Evolutionary conservation across 148 eudicot genomes (phyloP).

Genomic region (Cornus suecica): DNA sequence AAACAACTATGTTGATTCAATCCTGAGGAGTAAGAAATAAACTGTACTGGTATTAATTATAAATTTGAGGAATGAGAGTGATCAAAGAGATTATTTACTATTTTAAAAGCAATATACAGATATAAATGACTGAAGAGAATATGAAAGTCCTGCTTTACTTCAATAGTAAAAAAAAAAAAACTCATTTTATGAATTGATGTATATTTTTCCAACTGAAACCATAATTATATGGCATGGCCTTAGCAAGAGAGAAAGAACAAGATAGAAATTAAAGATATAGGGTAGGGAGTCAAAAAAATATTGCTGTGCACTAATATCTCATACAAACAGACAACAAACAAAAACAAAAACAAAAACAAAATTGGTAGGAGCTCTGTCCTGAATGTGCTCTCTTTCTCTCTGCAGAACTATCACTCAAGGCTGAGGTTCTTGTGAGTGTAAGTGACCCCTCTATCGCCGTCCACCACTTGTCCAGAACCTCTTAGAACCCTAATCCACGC

Average conservation of each 20-base stretch:
- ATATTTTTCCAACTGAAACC: too few species aligned
- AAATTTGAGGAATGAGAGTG: too few species aligned
- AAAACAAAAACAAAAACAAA: not conserved
- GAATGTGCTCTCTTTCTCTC: not conserved
- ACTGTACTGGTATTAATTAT: too few species aligned
- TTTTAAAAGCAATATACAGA: too few species aligned
- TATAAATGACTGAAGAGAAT: too few species aligned
- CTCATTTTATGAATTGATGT: too few species aligned
- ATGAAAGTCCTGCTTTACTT: too few species aligned
- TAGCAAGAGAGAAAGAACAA: not conserved
- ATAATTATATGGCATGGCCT: too few species aligned
- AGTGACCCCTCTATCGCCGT: conserved; percentile 61
- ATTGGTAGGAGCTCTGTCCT: not conserved
- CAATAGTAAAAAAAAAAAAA: too few species aligned
- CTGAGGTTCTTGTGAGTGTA: conserved; percentile 65
- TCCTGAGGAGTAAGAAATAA: too few species aligned
- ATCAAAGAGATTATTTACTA: too few species aligned
- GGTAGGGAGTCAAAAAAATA: not conserved
- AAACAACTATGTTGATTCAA: too few species aligned
- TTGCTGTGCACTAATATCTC: not conserved
- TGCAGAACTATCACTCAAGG: not conserved
- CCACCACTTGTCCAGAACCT: conserved; percentile 74
- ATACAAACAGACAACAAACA: not conserved
- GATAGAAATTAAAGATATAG: not conserved
- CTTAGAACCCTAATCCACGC: conserved; percentile 53